Base-by-base conservation (phyloP, 1,284 basidiomycete genomes). In the Microstroma glucosiphilum region DNA sequence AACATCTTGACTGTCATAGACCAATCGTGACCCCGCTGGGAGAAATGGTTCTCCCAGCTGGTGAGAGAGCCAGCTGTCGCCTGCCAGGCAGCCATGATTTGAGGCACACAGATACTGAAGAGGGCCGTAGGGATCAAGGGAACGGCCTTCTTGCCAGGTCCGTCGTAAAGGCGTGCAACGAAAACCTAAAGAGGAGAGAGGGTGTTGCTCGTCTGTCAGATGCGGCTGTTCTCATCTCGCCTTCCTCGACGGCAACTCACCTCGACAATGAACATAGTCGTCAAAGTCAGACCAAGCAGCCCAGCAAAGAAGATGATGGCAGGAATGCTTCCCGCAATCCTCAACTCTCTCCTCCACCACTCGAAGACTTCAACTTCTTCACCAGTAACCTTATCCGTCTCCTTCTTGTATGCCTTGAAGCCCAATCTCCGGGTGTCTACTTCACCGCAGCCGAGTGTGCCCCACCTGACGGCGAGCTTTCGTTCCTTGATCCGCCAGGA, bases 1-100 rank as follows among this genome's bases (percentile, higher is more conserved):
- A 98, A 98, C 0, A 90, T 89, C 81, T 98, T 98, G 76, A 90
- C 83, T 6, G 93, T 94, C 40, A 96, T 83, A 7, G 89, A 91
- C 15, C 86, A 85, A 64, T 87, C 85, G 76, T 91, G 86, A 1
- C 86, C 85, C 1, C 87, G 88, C 69, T 88, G 84, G 67, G 90
- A 90, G 1, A 85, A 59, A 59, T 76, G 71, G 54, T 79, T 79
- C 65, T 98, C 94, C 90, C 90, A 96, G 57, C 84, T 81, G 0
- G 93, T 94, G 59, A 96, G 84, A 8, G 83, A 81, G 40, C 82
- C 82, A 0, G 91, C 90, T 56, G 88, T 84, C 0, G 81, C 74
- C 67, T 88, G 87, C 81, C 96, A 94, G 1, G 89, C 79, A 0
- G 83, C 84, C n/a, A 94, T 85, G 40, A 97, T 84, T 64, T 86